Conservation (phyloP, 148 eudicot genomes). For the Persicaria maculosa region DNA sequence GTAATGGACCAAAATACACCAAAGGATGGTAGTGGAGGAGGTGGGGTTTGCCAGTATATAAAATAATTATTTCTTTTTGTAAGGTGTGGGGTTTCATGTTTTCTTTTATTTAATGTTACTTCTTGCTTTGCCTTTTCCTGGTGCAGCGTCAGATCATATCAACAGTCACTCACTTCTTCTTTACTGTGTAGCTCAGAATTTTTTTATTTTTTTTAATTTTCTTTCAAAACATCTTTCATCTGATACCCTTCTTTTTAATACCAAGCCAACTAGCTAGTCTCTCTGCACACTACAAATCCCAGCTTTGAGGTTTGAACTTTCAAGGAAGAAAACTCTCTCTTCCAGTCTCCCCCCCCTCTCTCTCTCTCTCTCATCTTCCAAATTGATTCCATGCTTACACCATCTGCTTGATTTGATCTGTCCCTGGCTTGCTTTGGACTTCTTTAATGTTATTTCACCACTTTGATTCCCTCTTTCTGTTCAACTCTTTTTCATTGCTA, state of each 20-base stretch:
- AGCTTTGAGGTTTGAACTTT: background rate
- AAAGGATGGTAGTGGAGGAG: background rate
- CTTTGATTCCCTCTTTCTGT: background rate
- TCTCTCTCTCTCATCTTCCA: background rate
- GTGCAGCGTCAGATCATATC: slow-evolving; percentile 45
- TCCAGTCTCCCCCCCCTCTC: no score
- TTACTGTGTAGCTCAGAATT: background rate
- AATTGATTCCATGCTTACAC: background rate
- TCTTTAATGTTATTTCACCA: background rate
- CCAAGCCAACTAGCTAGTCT: background rate
- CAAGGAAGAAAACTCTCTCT: background rate
- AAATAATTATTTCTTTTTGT: background rate
- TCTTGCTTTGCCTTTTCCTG: slow-evolving; percentile 8
- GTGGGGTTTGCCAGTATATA: slow-evolving; percentile 7
- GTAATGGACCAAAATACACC: background rate
- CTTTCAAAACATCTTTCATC: background rate
- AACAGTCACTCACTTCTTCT: slow-evolving; percentile 29
- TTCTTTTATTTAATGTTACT: slow-evolving; percentile 10
- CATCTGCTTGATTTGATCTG: slow-evolving; percentile 5
- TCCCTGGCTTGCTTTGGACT: background rate
- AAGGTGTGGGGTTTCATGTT: slow-evolving; percentile 12
- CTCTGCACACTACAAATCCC: background rate
- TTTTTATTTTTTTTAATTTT: background rate
- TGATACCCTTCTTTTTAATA: background rate
- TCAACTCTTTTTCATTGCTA: background rate